These are phyloP conservation scores for Exophiala lecanii-corni DNA, from an alignment of 2,329 filamentous ascomycete species.

Conservation along the genomic window DNA sequence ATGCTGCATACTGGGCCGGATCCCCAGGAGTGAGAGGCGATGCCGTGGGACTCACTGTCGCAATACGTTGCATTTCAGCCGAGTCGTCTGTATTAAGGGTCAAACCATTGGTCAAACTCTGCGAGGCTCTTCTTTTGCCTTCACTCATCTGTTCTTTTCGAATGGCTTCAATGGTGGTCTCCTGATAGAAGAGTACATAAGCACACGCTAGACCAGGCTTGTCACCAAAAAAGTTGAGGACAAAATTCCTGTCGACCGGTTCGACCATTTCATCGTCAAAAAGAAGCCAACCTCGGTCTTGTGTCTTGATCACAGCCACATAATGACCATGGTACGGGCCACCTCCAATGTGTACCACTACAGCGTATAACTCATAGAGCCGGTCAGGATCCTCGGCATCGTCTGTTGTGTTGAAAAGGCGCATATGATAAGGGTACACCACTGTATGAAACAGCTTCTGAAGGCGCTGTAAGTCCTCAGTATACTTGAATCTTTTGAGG, in stretches of 20 bases:
- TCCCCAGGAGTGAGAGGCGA: conserved; percentile 34
- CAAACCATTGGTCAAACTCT: conserved; percentile 42
- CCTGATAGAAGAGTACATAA: conserved; percentile 96
- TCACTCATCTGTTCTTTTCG: conserved; percentile 79
- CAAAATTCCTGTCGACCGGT: conserved; percentile 92
- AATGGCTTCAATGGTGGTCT: conserved; percentile 68
- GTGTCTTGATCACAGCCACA: conserved; percentile 94
- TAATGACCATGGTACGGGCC: conserved; percentile 98
- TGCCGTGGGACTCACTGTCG: conserved; percentile 33
- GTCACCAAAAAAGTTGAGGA: conserved; percentile 95
- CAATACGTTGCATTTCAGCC: conserved; percentile 34
- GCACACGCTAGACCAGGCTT: conserved; percentile 86
- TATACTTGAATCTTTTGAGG: conserved; percentile 97
- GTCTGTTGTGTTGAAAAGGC: conserved; percentile 95
- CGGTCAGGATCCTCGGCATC: conserved; percentile 90
- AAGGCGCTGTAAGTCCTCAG: conserved; percentile 85
- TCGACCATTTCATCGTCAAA: conserved; percentile 99
- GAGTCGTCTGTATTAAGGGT: conserved; percentile 33
- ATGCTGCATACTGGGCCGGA: conserved; percentile 47
- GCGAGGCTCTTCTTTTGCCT: conserved; percentile 47
- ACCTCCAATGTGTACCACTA: conserved; percentile 94
- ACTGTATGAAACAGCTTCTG: conserved; percentile 97
- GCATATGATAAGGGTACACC: conserved; percentile 92
- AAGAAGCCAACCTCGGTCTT: conserved; percentile 89
- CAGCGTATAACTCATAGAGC: conserved; percentile 92